Percentiles rank a stretch among this genome's conserved stretches.
phyloP scores from a whole-genome alignment of 768 basidiomycete genomes.

The Hericium erinaceus region DNA sequence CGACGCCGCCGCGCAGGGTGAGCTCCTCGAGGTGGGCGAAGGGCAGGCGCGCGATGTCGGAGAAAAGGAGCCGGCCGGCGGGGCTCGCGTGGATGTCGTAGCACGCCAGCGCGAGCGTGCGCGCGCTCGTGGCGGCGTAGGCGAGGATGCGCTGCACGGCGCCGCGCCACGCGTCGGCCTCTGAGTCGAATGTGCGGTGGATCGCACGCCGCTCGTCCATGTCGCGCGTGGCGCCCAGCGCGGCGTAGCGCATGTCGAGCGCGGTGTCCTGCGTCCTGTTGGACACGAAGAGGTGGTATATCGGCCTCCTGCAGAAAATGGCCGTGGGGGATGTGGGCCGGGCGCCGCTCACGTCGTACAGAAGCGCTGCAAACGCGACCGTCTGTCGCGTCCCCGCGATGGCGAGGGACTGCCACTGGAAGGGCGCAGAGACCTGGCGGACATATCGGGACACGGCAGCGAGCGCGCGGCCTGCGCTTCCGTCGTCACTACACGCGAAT shows the following conservation, averaged over 20 bases:
- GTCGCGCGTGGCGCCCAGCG: slow-evolving; percentile 8
- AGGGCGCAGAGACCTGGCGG: slow-evolving; percentile 1
- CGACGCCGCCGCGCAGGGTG: slow-evolving; percentile 13
- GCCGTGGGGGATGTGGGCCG: not conserved
- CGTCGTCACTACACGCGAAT: slow-evolving; percentile 8
- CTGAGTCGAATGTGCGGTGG: slow-evolving; percentile 6
- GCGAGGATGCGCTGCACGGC: slow-evolving; percentile 10
- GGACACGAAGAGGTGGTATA: slow-evolving; percentile 9
- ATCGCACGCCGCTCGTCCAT: slow-evolving; percentile 6
- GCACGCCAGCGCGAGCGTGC: slow-evolving; percentile 13
- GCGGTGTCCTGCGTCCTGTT: slow-evolving; percentile 6
- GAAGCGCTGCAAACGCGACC: not conserved
- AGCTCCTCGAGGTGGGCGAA: slow-evolving; percentile 11
- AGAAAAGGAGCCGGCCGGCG: slow-evolving; percentile 7
- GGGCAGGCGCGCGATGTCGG: slow-evolving; percentile 7
- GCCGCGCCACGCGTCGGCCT: slow-evolving; percentile 8
- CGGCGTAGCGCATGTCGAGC: slow-evolving; percentile 6
- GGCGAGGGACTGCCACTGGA: slow-evolving; percentile 1
- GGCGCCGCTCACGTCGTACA: not conserved
- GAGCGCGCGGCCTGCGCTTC: slow-evolving; percentile 5
- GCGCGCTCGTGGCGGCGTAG: slow-evolving; percentile 9
- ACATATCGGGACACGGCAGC: slow-evolving; percentile 6
- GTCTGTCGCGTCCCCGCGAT: not conserved
- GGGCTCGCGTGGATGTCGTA: slow-evolving; percentile 14
- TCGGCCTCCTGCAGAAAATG: not conserved